Evolutionary conservation across 257 asterid genomes (phyloP).

Genomic region (Solanum rostratum): DNA sequence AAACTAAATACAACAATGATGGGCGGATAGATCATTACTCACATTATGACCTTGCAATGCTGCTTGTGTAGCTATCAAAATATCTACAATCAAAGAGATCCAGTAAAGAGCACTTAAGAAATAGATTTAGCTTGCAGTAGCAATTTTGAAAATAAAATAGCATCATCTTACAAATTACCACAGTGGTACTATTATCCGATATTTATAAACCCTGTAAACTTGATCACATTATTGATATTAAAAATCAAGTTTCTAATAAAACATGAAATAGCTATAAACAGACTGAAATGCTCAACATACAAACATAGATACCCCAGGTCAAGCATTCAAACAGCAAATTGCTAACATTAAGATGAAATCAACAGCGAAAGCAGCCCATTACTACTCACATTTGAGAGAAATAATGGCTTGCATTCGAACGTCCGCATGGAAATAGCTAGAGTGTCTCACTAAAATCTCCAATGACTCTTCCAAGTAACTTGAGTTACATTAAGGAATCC

Average conservation of each 20-base stretch:
- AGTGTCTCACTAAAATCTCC: constrained; percentile 73
- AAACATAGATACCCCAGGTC: not conserved
- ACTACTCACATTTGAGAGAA: constrained; percentile 70
- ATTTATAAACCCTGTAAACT: not conserved
- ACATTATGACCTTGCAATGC: constrained; percentile 70
- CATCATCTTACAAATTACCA: not conserved
- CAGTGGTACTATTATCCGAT: not conserved
- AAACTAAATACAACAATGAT: not conserved
- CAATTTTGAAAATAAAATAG: not conserved
- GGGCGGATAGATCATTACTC: constrained; percentile 16
- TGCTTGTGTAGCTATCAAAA: constrained; percentile 58
- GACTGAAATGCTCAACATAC: not conserved
- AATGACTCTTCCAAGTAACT: constrained; percentile 91
- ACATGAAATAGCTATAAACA: not conserved
- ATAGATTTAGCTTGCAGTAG: not conserved
- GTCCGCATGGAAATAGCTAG: constrained; percentile 90
- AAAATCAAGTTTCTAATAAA: not conserved
- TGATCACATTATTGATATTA: not conserved
- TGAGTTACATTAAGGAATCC: constrained; percentile 37
- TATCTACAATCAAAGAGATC: constrained; percentile 43
- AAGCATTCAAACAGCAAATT: not conserved
- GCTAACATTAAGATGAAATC: not conserved
- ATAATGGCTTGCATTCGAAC: constrained; percentile 94
- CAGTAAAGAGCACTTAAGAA: not conserved
- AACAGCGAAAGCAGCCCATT: not conserved